Percentiles rank a stretch among this genome's conserved stretches.
Conservation (phyloP, 1,284 basidiomycete species). For the Ustilago esculenta region DNA sequence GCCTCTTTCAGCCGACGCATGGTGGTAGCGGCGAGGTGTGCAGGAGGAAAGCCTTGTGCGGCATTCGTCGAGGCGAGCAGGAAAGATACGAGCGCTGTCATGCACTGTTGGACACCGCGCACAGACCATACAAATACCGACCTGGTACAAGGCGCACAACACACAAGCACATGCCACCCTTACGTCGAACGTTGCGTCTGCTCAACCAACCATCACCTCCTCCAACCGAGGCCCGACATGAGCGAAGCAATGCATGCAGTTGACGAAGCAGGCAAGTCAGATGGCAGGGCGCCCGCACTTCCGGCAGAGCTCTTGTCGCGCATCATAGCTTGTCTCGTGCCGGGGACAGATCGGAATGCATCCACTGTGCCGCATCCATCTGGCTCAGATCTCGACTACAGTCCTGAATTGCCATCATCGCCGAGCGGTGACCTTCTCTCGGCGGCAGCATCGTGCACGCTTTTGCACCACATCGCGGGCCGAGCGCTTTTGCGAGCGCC, state of each 20-base stretch:
- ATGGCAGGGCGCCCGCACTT: slow-evolving; percentile 13
- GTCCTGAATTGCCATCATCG: slow-evolving; percentile 10
- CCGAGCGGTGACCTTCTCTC: slow-evolving; percentile 15
- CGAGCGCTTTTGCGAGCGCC: slow-evolving; percentile 11
- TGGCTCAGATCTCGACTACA: slow-evolving; percentile 10
- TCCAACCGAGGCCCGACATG: no score
- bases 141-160: slow-evolving; percentile 1
- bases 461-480: slow-evolving; percentile 16
- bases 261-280: not conserved
- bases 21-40: not conserved
- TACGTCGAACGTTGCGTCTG: not conserved
- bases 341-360: slow-evolving; percentile 13
- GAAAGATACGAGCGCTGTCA: not conserved
- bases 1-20: slow-evolving; percentile 11
- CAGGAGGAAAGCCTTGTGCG: no score
- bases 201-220: no score
- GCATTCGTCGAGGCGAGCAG: not conserved
- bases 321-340: slow-evolving; percentile 23
- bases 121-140: slow-evolving; percentile 1
- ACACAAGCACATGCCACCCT: slow-evolving; percentile 8
- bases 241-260: no score
- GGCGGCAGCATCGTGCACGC: slow-evolving; percentile 9
- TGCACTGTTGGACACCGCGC: slow-evolving; percentile 5
- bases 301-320: slow-evolving; percentile 29
- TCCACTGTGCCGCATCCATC: slow-evolving; percentile 27